Evolutionary conservation across 192 early-diverging fungal species (phyloP).

Genomic region (Nowakowskiella sp.): DNA sequence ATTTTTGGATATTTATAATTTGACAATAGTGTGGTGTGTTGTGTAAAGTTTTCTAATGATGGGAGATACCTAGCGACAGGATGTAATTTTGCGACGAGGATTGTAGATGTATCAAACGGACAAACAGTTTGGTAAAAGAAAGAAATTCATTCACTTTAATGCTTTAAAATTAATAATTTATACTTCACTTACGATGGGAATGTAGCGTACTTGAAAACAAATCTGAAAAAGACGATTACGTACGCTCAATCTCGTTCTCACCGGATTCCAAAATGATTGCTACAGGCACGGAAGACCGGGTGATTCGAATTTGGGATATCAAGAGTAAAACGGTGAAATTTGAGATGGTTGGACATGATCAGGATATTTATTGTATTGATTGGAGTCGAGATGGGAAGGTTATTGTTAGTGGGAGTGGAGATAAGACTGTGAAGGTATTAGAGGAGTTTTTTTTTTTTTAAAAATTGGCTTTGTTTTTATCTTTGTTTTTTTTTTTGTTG

Average conservation of each 20-base stretch:
- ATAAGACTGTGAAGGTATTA: constrained; percentile 32
- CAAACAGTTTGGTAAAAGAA: constrained; percentile 62
- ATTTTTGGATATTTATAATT: not conserved
- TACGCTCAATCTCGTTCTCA: constrained; percentile 92
- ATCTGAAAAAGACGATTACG: constrained; percentile 80
- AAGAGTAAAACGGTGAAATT: constrained; percentile 15
- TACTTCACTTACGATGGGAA: not conserved
- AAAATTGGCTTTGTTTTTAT: not conserved
- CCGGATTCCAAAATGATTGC: constrained; percentile 85
- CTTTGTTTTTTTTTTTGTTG: too few relatives aligned
- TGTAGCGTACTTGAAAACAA: constrained; percentile 70
- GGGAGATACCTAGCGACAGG: constrained; percentile 89
- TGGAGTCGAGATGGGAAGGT: constrained; percentile 83
- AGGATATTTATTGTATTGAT: constrained; percentile 95
- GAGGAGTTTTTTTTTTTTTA: not conserved
- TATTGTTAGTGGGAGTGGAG: constrained; percentile 73
- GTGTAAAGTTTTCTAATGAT: constrained; percentile 90
- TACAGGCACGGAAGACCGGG: constrained; percentile 93
- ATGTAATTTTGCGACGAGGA: constrained; percentile 81
- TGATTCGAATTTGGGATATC: constrained; percentile 73
- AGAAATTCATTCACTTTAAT: constrained; percentile 11
- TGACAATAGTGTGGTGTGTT: constrained; percentile 81
- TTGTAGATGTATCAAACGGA: constrained; percentile 79
- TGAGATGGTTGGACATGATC: constrained; percentile 77
- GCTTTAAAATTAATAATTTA: constrained; percentile 12